Percentiles rank a stretch among this genome's conserved stretches.
These are phyloP conservation scores for Lepidium africanum DNA, from an alignment of 345 rosid genomes.

Conservation along the genomic window DNA sequence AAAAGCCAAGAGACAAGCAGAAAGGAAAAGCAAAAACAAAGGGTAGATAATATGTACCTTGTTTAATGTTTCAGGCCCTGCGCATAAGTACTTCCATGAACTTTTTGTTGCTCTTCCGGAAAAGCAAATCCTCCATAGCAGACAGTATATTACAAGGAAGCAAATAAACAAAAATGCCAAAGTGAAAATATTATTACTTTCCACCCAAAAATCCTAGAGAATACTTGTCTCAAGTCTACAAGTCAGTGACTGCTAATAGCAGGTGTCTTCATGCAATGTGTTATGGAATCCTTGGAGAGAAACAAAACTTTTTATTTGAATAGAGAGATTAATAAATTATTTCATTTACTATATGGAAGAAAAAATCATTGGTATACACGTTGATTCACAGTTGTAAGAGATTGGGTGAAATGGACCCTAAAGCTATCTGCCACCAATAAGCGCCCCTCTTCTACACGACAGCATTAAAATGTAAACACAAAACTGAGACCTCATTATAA, in stretches of 20 bases:
- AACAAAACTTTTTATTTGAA: slow-evolving; percentile 7
- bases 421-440: slow-evolving; percentile 37
- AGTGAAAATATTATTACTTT: not conserved
- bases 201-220: not conserved
- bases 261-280: not conserved
- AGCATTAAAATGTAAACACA: slow-evolving; percentile 11
- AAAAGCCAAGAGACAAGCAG: not conserved
- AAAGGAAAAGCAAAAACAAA: not conserved
- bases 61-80: slow-evolving; percentile 8
- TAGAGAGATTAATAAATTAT: not conserved
- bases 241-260: not conserved
- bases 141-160: not conserved
- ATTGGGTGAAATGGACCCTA: slow-evolving; percentile 24
- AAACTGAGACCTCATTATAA: slow-evolving; percentile 24
- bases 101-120: not conserved
- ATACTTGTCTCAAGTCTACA: not conserved
- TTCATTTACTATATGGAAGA: not conserved
- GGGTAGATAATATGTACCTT: slow-evolving; percentile 7
- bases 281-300: not conserved
- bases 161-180: not conserved
- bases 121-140: not conserved
- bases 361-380: slow-evolving; percentile 19
- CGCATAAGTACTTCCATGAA: not conserved
- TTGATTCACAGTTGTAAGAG: slow-evolving; percentile 19
- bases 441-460: slow-evolving; percentile 36